Evolutionary conservation across 2,329 filamentous ascomycete genomes (phyloP).

Genomic region (Diaporthe australafricana): DNA sequence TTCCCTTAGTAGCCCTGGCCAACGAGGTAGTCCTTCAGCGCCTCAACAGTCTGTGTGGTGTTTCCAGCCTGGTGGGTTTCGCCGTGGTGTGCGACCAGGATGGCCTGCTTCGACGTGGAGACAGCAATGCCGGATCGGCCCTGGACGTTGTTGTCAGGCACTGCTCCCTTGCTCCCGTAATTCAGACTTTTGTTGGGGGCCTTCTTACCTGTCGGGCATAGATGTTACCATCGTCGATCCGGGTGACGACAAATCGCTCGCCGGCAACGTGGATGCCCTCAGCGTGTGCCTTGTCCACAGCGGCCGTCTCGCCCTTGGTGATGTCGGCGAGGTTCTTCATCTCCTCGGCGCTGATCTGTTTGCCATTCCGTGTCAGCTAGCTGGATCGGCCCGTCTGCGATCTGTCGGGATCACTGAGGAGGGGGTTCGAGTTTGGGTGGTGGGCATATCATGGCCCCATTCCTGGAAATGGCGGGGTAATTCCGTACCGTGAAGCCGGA

Average conservation of each 20-base stretch:
- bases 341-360: conserved; percentile 68
- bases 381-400: conserved; percentile 43
- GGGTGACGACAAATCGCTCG: conserved; percentile 82
- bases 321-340: conserved; percentile 68
- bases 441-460: conserved; percentile 10
- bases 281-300: conserved; percentile 74
- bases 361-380: conserved; percentile 18
- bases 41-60: conserved; percentile 82
- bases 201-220: conserved; percentile 84
- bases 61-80: conserved; percentile 80
- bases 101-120: conserved; percentile 88
- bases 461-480: conserved; percentile 28
- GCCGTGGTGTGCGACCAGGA: conserved; percentile 89
- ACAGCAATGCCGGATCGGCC: conserved; percentile 85
- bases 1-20: conserved; percentile 77
- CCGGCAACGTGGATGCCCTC: conserved; percentile 82
- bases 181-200: no score
- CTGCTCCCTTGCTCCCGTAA: background rate
- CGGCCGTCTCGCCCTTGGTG: conserved; percentile 56
- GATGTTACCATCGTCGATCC: conserved; percentile 80
- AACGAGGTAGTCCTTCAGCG: conserved; percentile 88
- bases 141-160: conserved; percentile 46
- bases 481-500: conserved; percentile 75
- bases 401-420: background rate
- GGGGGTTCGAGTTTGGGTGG: background rate